Percentiles rank a stretch among this genome's conserved stretches.
Conservation (phyloP, 805 yeast species). For the Diddensiella transvaalensis region DNA sequence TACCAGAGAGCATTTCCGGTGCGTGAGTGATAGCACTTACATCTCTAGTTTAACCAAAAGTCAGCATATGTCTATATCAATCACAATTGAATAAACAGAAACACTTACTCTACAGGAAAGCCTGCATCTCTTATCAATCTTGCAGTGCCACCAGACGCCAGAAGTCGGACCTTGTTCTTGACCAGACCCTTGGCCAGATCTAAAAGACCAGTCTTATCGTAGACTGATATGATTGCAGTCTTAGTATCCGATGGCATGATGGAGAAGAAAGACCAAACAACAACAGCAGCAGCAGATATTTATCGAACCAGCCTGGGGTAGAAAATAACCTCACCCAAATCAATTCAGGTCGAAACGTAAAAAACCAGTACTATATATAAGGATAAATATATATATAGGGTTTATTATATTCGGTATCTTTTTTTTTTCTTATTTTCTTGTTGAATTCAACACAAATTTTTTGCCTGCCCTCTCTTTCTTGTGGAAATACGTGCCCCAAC, state of each 20-base stretch:
- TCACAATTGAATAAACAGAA: constrained; percentile 18
- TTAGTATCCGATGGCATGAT: constrained; percentile 35
- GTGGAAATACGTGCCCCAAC: not conserved
- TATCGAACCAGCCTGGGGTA: no score
- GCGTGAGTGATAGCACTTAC: constrained; percentile 95
- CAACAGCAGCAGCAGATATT: no score
- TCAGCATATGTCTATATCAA: not conserved
- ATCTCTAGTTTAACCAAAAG: constrained; percentile 40
- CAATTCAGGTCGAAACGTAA: no score
- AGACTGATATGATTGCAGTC: constrained; percentile 95
- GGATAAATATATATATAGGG: no score
- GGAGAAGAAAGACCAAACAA: not conserved
- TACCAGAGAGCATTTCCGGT: constrained; percentile 98
- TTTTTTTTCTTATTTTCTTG: no score
- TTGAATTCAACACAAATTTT: not conserved
- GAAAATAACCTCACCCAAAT: no score
- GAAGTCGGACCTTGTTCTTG: constrained; percentile 81
- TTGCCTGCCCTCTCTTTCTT: not conserved
- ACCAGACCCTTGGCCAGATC: constrained; percentile 95
- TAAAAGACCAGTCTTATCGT: constrained; percentile 93
- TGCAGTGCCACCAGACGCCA: constrained; percentile 98
- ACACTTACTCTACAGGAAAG: constrained; percentile 72
- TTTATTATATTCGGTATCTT: not conserved
- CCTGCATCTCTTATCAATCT: constrained; percentile 93
- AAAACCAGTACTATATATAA: no score